phyloP scores from a whole-genome alignment of 176 grass and related monocot genomes.

The Ensete ventricosum region DNA sequence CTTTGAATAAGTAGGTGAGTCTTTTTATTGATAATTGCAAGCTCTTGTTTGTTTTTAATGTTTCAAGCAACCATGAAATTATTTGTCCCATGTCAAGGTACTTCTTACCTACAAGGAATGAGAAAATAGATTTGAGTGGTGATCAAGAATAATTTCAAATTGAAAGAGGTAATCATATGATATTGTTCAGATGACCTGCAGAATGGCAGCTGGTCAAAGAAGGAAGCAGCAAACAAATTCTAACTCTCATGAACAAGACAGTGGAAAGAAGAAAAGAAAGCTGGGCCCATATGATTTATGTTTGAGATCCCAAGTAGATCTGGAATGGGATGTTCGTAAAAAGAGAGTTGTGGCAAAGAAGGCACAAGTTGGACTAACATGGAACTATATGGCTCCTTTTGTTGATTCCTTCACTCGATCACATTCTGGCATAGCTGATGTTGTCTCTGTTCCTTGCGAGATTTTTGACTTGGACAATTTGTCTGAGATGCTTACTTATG shows the following conservation, averaged over 20 bases:
- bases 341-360: constrained; percentile 54
- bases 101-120: no score
- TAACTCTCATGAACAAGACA: constrained; percentile 45
- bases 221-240: constrained; percentile 54
- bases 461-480: constrained; percentile 53
- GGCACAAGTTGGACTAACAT: constrained; percentile 68
- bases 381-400: constrained; percentile 60
- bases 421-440: constrained; percentile 50
- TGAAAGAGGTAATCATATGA: no score
- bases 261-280: constrained; percentile 54
- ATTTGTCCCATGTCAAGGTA: no score
- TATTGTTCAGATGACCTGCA: constrained; percentile 55
- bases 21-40: no score
- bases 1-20: no score
- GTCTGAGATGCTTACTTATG: constrained; percentile 57
- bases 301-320: constrained; percentile 60
- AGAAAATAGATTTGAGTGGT: no score
- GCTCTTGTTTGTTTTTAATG: no score
- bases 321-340: constrained; percentile 50
- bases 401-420: constrained; percentile 29
- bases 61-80: no score
- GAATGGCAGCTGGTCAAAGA: constrained; percentile 71
- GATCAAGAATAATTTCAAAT: no score
- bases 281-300: constrained; percentile 42
- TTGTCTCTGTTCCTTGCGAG: constrained; percentile 51